Conservation (phyloP, 1,139 yeast genomes). For the Kazachstania sp. region DNA sequence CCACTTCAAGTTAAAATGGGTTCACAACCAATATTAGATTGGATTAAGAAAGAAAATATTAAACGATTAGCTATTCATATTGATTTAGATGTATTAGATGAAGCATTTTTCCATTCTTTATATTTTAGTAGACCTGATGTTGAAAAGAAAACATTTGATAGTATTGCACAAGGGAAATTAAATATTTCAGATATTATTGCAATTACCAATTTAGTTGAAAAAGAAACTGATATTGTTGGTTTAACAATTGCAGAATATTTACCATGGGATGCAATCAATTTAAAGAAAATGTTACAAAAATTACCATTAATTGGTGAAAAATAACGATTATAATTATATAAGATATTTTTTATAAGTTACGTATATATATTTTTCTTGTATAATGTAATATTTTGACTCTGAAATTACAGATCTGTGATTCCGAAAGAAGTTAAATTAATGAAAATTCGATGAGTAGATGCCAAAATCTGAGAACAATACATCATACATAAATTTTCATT, state of each 20-base stretch:
- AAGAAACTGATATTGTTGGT: not conserved
- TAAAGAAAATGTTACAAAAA: not conserved
- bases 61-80: not conserved
- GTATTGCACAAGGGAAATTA: conserved; percentile 2
- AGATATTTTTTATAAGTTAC: not conserved
- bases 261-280: conserved; percentile 1
- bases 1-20: not conserved
- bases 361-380: not conserved
- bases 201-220: not conserved
- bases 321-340: not conserved
- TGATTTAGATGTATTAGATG: conserved; percentile 1
- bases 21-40: not conserved
- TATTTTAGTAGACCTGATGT: conserved; percentile 1
- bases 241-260: not conserved
- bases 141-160: not conserved
- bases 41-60: not conserved
- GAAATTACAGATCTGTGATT: not conserved
- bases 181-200: not conserved
- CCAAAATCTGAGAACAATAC: too few relatives aligned
- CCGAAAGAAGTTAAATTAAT: too few relatives aligned
- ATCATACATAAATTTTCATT: too few relatives aligned
- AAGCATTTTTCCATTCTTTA: not conserved
- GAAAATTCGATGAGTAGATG: too few relatives aligned
- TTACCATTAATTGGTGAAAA: not conserved
- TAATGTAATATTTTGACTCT: not conserved